Base-by-base conservation (phyloP, 2,329 filamentous ascomycete genomes). In the Cercospora citrullina region DNA sequence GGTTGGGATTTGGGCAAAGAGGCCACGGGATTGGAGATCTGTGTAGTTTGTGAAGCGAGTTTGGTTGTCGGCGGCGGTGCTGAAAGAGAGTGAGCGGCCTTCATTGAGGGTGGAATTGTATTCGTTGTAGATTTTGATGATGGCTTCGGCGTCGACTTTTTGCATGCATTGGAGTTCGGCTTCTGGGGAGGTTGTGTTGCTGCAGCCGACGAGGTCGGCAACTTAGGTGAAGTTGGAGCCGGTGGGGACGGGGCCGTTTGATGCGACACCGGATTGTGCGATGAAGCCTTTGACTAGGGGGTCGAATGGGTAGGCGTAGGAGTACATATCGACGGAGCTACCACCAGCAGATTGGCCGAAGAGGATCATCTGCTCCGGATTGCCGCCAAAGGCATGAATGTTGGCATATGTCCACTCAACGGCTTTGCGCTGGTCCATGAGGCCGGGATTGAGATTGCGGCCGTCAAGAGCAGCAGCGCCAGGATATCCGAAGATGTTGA, bases 321-420 rank as follows among this genome's bases (percentile, higher is more conserved):
- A 68, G 64, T 76, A 79, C 64, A 76, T 73, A 60, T 75, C 74
- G 6, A 72, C 71, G 16, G 71, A 71, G 3, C 57, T 55, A 0
- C 64, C 67, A 8, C 74, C 74, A 1, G 74, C 74, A 3, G 72
- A 75, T 67, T 76, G 74, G 3, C 74, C 74, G 60, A 74, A 75
- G 10, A 75, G 64, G 10, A 68, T 68, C 64, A 75, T 73, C 3
- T 67, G 55, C 31, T 71, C 63, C 0, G 63, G 62, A 63, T 79
- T 75, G 30, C 77, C 77, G 9, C 76, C 75, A 63, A 79, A 78
- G 8, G 64, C 61, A 5, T 69, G 65, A 26, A 80, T 79, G 65
- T 80, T 76, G 53, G 79, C 74, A 30, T 76, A 75, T 9, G 78
- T 76, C 77, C 78, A 80, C 65, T 80, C 78, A 26, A 80, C 77